phyloP scores from a whole-genome alignment of 1,284 basidiomycete genomes.

The Takashimella koratensis region DNA sequence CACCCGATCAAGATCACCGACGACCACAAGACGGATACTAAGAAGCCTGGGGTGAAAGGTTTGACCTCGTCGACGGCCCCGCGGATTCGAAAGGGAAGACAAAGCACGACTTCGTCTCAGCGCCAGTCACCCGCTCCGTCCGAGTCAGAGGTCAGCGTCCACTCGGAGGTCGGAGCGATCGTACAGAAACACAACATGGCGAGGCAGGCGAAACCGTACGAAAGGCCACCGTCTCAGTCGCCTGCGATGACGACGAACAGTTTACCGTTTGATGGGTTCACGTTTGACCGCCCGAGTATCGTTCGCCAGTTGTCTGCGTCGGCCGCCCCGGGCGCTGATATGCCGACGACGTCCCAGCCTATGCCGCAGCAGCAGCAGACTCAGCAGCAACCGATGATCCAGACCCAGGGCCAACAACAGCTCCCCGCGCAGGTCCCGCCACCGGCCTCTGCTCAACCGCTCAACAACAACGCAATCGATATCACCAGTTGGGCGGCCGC shows the following conservation, averaged over 20 bases:
- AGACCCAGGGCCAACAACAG: not conserved
- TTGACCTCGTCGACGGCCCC: constrained; percentile 12
- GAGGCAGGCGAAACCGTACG: constrained; percentile 41
- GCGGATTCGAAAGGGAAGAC: constrained; percentile 34
- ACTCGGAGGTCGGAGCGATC: constrained; percentile 41
- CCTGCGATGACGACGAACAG: constrained; percentile 21
- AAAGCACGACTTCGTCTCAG: constrained; percentile 37
- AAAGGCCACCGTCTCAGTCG: constrained; percentile 35
- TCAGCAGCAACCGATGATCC: not conserved
- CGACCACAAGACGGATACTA: constrained; percentile 81
- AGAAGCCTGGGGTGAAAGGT: constrained; percentile 29
- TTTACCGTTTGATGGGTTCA: constrained; percentile 21
- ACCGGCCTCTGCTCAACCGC: constrained; percentile 3
- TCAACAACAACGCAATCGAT: not conserved
- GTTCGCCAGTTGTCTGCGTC: constrained; percentile 28
- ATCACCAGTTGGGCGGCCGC: constrained; percentile 18
- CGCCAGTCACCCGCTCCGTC: constrained; percentile 39
- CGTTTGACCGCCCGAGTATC: constrained; percentile 21
- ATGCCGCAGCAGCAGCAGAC: not conserved
- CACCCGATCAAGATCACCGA: constrained; percentile 99
- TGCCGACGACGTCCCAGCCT: too few relatives aligned
- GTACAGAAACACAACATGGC: constrained; percentile 39
- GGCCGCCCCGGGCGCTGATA: too few relatives aligned
- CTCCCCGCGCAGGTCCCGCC: not conserved
- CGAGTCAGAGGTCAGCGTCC: constrained; percentile 39